Base-by-base conservation (phyloP, 257 asterid species). In the Fraxinus americana region DNA sequence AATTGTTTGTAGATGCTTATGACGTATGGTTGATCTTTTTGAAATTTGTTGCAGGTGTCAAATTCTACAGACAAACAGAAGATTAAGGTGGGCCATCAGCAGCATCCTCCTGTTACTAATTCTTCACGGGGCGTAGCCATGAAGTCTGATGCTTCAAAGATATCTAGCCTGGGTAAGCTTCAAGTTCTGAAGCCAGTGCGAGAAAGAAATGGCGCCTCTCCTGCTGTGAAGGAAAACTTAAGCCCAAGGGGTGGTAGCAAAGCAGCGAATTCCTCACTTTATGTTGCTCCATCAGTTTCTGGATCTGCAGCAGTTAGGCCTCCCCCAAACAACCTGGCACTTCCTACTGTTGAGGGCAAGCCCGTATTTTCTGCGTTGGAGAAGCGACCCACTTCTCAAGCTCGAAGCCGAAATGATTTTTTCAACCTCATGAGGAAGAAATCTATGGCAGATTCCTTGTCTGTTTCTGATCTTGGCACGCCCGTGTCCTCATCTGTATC, bases 351-450 rank as follows among this genome's bases (percentile, higher is more conserved):
- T 6, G 93, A 91, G 65, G 90, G 85, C 73, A 91, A 88, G 86
- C 91, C 89, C 74, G 79, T 52, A 34, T 72, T 80, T 72, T 75
- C 91, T 38, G 77, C 79, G 75, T 83, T 89, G 80, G 97, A 93
- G 86, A 96, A 93, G 84, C 89, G 90, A 52, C 87, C 92, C n/a
- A 85, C 90, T 34, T 73, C 92, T 78, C 98, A 93, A 80, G 93
- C 97, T 82, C 94, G 74, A 84, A 93, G 98, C 79, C 88, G 99
- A 82, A 88, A 91, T 79, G 97, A 93, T 74, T 96, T 96, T 74
- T 96, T 96, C 82, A 85, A 93, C 77, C 89, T 83, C 36, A 79
- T 93, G 88, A 87, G 99, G 77, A 93, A 89, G 87, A 89, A 96
- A 81, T 90, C 97, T 71, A 57, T 84, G 87, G 85, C 76, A 16